Evolutionary conservation across 148 eudicot genomes (phyloP).

Genomic region (Arctostaphylos glauca): DNA sequence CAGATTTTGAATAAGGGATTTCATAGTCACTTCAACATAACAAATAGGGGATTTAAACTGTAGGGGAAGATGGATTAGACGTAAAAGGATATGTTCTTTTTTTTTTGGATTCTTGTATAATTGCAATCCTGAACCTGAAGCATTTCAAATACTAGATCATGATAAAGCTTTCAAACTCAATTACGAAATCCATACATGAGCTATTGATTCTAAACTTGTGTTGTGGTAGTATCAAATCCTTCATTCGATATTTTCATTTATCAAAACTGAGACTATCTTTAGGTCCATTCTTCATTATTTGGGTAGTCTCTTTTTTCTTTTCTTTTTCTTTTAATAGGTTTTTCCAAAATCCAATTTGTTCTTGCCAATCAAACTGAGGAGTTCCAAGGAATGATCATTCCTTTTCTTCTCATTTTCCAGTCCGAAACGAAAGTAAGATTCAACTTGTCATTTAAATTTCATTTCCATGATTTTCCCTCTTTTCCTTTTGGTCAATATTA

Average conservation of each 20-base stretch:
- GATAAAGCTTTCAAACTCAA: too few species aligned
- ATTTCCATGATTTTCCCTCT: not conserved
- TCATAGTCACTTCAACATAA: too few species aligned
- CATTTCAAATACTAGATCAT: too few species aligned
- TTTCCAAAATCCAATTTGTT: not conserved
- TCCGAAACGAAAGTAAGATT: not conserved
- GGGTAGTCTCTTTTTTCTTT: not conserved
- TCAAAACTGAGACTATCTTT: not conserved
- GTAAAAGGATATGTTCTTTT: not conserved
- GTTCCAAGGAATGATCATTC: not conserved
- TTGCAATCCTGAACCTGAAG: not conserved
- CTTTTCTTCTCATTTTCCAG: not conserved
- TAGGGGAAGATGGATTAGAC: not conserved
- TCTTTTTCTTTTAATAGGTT: not conserved
- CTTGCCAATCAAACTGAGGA: not conserved
- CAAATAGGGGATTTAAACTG: not conserved
- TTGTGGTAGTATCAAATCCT: not conserved
- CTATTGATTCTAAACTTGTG: not conserved
- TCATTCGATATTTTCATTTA: too few species aligned
- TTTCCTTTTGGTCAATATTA: not conserved
- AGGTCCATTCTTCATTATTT: not conserved
- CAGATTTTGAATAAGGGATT: not conserved
- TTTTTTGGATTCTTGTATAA: not conserved
- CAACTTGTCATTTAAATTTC: not conserved
- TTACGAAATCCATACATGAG: not conserved